Conservation (phyloP, 306 rosid species). For the Cucumis cinereus region DNA sequence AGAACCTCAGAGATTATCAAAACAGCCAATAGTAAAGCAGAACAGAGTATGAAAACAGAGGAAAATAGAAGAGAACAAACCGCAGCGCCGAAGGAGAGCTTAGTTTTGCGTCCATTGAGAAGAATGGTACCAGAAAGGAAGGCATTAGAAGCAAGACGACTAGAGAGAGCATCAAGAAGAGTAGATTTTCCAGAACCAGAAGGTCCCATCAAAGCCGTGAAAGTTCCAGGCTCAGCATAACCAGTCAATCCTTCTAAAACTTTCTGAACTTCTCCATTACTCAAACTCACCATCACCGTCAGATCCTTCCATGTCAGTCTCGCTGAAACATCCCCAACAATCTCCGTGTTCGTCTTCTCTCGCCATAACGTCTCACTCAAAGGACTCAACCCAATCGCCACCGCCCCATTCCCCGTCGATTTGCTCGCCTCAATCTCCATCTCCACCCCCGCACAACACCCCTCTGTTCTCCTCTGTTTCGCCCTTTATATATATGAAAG, state of each 20-base stretch:
- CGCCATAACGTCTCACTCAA: constrained; percentile 90
- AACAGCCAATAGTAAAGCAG: background rate
- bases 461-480: background rate
- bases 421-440: constrained; percentile 74
- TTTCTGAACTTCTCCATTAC: constrained; percentile 75
- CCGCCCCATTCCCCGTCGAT: constrained; percentile 30
- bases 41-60: background rate
- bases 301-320: constrained; percentile 95
- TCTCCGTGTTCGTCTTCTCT: constrained; percentile 47
- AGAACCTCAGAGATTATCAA: background rate
- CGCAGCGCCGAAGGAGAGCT: constrained; percentile 89
- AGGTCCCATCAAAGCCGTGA: constrained; percentile 96
- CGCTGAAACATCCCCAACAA: constrained; percentile 79
- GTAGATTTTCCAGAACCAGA: constrained; percentile 97
- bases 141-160: constrained; percentile 85
- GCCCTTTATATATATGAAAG: background rate
- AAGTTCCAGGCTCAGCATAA: constrained; percentile 85
- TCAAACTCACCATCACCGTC: constrained; percentile 72
- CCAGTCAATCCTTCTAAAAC: constrained; percentile 76
- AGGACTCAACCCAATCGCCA: constrained; percentile 49
- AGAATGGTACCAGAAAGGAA: constrained; percentile 75
- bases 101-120: constrained; percentile 88
- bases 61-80: constrained; percentile 29
- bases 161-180: constrained; percentile 84
- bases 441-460: constrained; percentile 1